phyloP scores from a whole-genome alignment of 345 rosid species.

The Rhizophora apiculata region DNA sequence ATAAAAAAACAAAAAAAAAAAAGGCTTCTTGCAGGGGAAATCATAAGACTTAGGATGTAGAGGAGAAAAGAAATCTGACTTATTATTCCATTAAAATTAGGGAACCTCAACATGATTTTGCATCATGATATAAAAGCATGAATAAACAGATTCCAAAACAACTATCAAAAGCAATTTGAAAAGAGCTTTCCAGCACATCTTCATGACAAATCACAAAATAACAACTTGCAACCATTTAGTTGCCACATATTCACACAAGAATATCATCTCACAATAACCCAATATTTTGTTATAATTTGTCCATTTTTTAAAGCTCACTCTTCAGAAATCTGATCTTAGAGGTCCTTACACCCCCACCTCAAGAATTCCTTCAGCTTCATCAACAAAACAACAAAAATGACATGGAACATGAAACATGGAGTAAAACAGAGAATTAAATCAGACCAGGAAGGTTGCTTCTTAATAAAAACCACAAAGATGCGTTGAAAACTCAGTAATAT shows the following conservation, averaged over 20 bases:
- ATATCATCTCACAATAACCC: too few relatives aligned
- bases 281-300: too few relatives aligned
- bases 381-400: neutral
- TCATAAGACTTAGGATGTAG: too few relatives aligned
- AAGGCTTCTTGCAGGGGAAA: too few relatives aligned
- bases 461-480: neutral
- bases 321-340: neutral
- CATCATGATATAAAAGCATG: neutral
- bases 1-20: too few relatives aligned
- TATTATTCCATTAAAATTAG: constrained; percentile 6
- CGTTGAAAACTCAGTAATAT: neutral
- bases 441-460: neutral
- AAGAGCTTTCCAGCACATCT: too few relatives aligned
- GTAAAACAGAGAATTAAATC: neutral
- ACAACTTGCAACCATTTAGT: neutral
- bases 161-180: neutral
- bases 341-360: neutral
- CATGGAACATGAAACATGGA: neutral
- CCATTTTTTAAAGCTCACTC: neutral
- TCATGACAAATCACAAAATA: neutral
- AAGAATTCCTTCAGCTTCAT: neutral
- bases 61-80: neutral
- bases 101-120: neutral
- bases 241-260: neutral
- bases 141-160: neutral